Evolutionary conservation across 1,284 basidiomycete genomes (phyloP).

Genomic region (Xerocomus cyaneibrunnescens): DNA sequence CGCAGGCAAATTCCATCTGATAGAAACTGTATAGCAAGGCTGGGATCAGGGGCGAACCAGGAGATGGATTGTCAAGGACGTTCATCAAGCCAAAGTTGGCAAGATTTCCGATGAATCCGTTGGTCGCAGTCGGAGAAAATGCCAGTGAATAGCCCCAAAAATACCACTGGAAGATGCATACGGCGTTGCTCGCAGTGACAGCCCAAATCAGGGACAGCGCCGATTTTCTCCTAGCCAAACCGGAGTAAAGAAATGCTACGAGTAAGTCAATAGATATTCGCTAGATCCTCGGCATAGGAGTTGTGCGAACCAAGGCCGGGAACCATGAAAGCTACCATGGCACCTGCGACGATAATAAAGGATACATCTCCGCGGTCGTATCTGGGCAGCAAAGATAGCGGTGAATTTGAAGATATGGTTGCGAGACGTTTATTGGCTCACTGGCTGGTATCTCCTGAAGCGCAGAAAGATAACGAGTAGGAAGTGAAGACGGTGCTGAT

Average conservation of each 20-base stretch:
- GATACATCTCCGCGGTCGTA: constrained; percentile 73
- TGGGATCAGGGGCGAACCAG: constrained; percentile 71
- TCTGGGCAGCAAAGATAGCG: constrained; percentile 27
- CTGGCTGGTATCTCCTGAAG: constrained; percentile 28
- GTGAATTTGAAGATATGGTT: constrained; percentile 4
- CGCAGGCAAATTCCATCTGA: constrained; percentile 86
- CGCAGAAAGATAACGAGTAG: constrained; percentile 4
- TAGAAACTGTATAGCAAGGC: constrained; percentile 82
- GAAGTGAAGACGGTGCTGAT: constrained; percentile 9
- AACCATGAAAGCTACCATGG: constrained; percentile 81
- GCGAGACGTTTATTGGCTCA: constrained; percentile 17
- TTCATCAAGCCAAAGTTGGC: constrained; percentile 66
- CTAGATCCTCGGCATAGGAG: constrained; percentile 3
- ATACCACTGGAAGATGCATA: constrained; percentile 90
- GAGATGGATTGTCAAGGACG: constrained; percentile 76
- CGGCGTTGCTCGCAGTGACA: constrained; percentile 67
- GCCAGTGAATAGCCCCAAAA: constrained; percentile 85
- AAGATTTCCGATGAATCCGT: constrained; percentile 81
- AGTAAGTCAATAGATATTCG: constrained; percentile 6
- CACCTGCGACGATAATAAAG: constrained; percentile 77
- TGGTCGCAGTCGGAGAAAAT: constrained; percentile 73
- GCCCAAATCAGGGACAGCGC: constrained; percentile 70
- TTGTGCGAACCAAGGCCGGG: constrained; percentile 60
- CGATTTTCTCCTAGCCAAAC: constrained; percentile 75
- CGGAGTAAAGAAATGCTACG: constrained; percentile 83